Base-by-base conservation (phyloP, 2,329 filamentous ascomycete species). In the Aspergillus aculeatus region DNA sequence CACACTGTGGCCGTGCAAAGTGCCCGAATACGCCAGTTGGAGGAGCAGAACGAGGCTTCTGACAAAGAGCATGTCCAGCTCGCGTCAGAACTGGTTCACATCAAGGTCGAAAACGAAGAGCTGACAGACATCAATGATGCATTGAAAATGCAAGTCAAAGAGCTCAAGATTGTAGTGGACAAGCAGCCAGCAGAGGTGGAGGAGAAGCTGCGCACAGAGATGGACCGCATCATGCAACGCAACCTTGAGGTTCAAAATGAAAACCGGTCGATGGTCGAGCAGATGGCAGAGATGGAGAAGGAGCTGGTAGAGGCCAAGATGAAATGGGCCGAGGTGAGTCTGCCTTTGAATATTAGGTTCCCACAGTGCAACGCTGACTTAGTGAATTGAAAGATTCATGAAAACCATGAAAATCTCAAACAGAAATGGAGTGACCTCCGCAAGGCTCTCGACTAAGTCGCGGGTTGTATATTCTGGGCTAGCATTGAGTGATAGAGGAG, bases 191-290 rank as follows among this genome's bases (percentile, higher is more conserved):
- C 86, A 47, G 92, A 98, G 74, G 87, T 98, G 5, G 95, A 99
- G 74, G 84, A 86, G 61, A 84, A 87, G 56, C 86, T 96, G 77
- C 87, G 90, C 73, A 84, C 85, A 11, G 94, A 98, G 77, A 93
- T 96, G 78, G 93, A 97, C 57, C 86, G 90, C 56, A 86, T 98
- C 69, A 95, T 98, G 89, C 88, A 92, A 75, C 86, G 92, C 62
- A 98, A 98, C 73, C 85, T 90, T 63, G 92, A 96, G 70, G 93
- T 98, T 7, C 93, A 98, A 71, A 92, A 96, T 68, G 92, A 96
- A 79, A 99, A 98, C 71, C 84, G 90, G 61, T 86, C 83, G 59
- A 80, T 99, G 66, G 93, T 97, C 77, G 94, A 96, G 72, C 91
- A 95, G 70, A 85, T 96, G 84, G 84, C 86, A 5, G 92, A 97